Percentiles rank a stretch among this genome's conserved stretches.
phyloP scores from a whole-genome alignment of 805 yeast species.

The Myxozyma vanderwaltii region DNA sequence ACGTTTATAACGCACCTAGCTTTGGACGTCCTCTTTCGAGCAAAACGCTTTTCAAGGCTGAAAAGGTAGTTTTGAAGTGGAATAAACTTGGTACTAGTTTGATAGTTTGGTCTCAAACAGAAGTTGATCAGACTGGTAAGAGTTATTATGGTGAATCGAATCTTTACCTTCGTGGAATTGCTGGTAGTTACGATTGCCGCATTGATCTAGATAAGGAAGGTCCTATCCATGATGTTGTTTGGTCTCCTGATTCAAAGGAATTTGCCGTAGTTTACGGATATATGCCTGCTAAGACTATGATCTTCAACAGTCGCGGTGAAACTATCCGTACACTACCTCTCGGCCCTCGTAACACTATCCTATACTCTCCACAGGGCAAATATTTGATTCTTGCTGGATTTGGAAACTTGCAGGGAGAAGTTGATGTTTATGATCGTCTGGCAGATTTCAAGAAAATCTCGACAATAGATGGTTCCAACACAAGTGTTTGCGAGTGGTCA shows the following conservation, averaged over 20 bases:
- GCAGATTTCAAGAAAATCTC: constrained; percentile 78
- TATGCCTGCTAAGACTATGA: constrained; percentile 95
- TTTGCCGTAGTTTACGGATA: constrained; percentile 96
- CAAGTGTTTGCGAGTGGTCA: constrained; percentile 96
- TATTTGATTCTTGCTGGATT: constrained; percentile 93
- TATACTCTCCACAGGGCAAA: constrained; percentile 92
- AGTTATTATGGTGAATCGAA: constrained; percentile 97
- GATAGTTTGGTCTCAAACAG: constrained; percentile 90
- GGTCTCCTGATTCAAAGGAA: constrained; percentile 96
- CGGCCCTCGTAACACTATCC: constrained; percentile 83
- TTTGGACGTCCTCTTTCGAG: constrained; percentile 76
- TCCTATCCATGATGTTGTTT: constrained; percentile 94
- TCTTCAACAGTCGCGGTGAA: constrained; percentile 93
- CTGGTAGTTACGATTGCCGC: constrained; percentile 87
- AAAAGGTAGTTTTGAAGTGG: constrained; percentile 90
- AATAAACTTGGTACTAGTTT: constrained; percentile 91
- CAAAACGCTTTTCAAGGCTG: constrained; percentile 94
- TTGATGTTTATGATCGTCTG: constrained; percentile 91
- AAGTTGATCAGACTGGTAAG: constrained; percentile 90
- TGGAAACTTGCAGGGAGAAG: constrained; percentile 96
- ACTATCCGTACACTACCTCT: constrained; percentile 79
- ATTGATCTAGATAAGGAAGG: constrained; percentile 89
- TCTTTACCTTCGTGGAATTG: constrained; percentile 83
- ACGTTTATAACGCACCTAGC: constrained; percentile 78
- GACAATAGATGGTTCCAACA: constrained; percentile 86